phyloP scores from a whole-genome alignment of 108 stramenopile genomes.

The Cyclostephanos invisitatus region DNA sequence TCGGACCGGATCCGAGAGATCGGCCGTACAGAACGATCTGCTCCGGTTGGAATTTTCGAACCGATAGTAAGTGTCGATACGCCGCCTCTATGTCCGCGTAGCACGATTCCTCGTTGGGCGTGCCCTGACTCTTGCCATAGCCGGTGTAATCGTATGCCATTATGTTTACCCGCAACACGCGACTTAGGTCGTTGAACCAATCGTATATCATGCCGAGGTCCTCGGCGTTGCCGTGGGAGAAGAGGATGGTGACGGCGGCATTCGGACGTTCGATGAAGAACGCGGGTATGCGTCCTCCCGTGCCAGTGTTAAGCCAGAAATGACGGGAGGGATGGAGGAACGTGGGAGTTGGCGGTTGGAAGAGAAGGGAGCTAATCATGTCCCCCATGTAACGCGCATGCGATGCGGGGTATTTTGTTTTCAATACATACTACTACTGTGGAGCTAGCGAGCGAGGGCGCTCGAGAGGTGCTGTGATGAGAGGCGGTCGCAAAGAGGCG shows the following conservation, averaged over 20 bases:
- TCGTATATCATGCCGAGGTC: conserved; percentile 93
- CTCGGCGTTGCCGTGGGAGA: conserved; percentile 94
- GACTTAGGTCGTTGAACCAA: conserved; percentile 90
- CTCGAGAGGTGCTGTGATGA: too few relatives aligned
- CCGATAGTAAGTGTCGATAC: conserved; percentile 80
- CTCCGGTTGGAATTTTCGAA: conserved; percentile 76
- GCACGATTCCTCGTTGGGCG: conserved; percentile 68
- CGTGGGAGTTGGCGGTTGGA: conserved; percentile 89
- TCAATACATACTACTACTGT: too few relatives aligned
- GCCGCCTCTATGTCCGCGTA: conserved; percentile 96
- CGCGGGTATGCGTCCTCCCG: conserved; percentile 78
- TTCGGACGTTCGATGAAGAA: conserved; percentile 89
- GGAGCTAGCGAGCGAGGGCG: too few relatives aligned
- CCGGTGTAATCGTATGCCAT: conserved; percentile 97
- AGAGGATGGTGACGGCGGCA: conserved; percentile 85
- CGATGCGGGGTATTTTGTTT: too few relatives aligned
- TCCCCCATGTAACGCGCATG: conserved; percentile 67
- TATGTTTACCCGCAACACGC: conserved; percentile 92
- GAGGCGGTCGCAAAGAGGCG: too few relatives aligned
- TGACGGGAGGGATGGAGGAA: conserved; percentile 89
- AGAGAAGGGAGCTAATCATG: conserved; percentile 82
- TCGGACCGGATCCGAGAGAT: conserved; percentile 91
- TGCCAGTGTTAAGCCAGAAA: conserved; percentile 79
- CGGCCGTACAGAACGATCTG: conserved; percentile 92
- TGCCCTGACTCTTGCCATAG: conserved; percentile 86